A percentile compares a stretch with the other conserved stretches of the same genome.
These are phyloP conservation scores for Prunus campanulata DNA, from an alignment of 306 rosid species.

Conservation along the genomic window DNA sequence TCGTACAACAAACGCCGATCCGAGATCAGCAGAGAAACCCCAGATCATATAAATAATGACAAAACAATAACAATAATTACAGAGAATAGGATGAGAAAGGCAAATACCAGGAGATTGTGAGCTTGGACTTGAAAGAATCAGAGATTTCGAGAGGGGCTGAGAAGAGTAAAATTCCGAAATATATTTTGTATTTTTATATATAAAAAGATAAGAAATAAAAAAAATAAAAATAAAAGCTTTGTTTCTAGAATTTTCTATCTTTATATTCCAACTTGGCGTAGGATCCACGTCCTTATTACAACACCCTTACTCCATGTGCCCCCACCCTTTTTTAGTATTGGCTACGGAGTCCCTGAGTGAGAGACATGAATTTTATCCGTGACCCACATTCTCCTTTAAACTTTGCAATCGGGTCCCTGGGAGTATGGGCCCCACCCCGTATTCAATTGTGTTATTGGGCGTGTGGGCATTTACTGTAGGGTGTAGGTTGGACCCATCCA, in stretches of 20 bases:
- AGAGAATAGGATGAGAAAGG: background rate
- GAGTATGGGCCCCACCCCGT: background rate
- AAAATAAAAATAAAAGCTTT: background rate
- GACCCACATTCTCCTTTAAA: background rate
- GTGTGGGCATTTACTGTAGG: background rate
- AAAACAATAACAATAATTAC: background rate
- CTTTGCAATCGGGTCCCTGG: background rate
- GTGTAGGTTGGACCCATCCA: background rate
- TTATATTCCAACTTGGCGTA: constrained; percentile 34
- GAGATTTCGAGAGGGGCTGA: background rate
- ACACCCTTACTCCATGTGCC: background rate
- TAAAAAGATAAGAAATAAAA: constrained; percentile 2
- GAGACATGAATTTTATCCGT: background rate
- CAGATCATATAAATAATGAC: background rate
- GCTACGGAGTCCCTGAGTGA: background rate
- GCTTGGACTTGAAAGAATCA: background rate
- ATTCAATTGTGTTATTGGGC: background rate
- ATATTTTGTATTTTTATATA: background rate
- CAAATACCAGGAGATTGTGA: background rate
- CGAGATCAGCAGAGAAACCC: background rate
- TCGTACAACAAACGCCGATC: background rate
- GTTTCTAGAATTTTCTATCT: constrained; percentile 46
- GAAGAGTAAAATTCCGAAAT: background rate
- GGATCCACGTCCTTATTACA: constrained; percentile 25
- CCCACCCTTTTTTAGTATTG: background rate